Percentiles rank a stretch among this genome's conserved stretches.
phyloP scores from a whole-genome alignment of 768 basidiomycete genomes.

The Boletus edulis region DNA sequence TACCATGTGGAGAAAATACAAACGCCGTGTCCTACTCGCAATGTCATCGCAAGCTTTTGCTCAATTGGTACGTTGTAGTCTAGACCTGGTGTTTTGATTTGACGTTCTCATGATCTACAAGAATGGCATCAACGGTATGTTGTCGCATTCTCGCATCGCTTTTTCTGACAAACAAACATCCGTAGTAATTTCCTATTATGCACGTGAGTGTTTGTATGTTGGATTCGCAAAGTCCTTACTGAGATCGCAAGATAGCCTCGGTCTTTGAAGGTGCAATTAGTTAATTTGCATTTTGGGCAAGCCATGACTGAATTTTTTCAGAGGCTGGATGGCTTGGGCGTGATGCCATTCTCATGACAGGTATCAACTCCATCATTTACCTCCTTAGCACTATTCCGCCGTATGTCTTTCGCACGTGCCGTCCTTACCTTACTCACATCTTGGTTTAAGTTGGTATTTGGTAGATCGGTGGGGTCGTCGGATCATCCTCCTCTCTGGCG shows the following conservation, averaged over 20 bases:
- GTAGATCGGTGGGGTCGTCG: slow-evolving; percentile 91
- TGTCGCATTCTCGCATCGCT: not conserved
- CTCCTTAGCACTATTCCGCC: slow-evolving; percentile 78
- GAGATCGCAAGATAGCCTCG: slow-evolving; percentile 49
- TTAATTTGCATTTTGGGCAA: not conserved
- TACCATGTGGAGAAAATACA: slow-evolving; percentile 86
- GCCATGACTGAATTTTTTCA: slow-evolving; percentile 30
- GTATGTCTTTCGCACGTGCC: slow-evolving; percentile 41
- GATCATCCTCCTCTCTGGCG: slow-evolving; percentile 82
- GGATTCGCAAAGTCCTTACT: slow-evolving; percentile 1
- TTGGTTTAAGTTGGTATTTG: slow-evolving; percentile 75
- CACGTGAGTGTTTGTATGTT: slow-evolving; percentile 54
- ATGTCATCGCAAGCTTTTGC: slow-evolving; percentile 97
- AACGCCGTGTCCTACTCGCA: slow-evolving; percentile 83
- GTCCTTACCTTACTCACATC: slow-evolving; percentile 5
- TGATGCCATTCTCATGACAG: slow-evolving; percentile 93
- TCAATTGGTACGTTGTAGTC: slow-evolving; percentile 66
- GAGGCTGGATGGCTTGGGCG: slow-evolving; percentile 96
- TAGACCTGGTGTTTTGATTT: not conserved
- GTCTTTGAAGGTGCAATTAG: slow-evolving; percentile 79
- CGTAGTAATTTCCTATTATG: slow-evolving; percentile 92
- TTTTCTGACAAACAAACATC: slow-evolving; percentile 5
- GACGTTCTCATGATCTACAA: slow-evolving; percentile 28
- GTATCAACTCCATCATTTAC: slow-evolving; percentile 86
- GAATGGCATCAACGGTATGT: slow-evolving; percentile 92